Evolutionary conservation across 2,329 filamentous ascomycete species (phyloP).

Genomic region (Alternaria infectoria): DNA sequence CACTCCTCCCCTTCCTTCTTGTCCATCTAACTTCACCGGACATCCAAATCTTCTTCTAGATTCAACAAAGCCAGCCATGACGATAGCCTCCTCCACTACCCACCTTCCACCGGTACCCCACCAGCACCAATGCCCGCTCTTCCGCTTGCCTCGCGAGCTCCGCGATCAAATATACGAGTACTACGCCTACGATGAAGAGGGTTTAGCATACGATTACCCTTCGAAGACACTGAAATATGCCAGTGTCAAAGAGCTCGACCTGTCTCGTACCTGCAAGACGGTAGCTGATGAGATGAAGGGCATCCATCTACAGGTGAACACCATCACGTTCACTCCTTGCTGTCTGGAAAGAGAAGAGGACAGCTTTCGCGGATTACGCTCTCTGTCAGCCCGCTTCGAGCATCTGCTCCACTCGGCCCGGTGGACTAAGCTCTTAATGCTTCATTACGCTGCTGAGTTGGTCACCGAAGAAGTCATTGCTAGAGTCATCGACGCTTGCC

Average conservation of each 20-base stretch:
- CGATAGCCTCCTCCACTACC: too few relatives aligned
- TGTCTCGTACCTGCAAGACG: neutral
- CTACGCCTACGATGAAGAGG: neutral
- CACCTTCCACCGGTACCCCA: too few relatives aligned
- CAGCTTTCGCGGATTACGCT: accelerated
- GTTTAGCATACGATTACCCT: neutral
- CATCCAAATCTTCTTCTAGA: too few relatives aligned
- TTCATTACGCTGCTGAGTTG: too few relatives aligned
- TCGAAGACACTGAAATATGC: neutral
- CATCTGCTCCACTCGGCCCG: too few relatives aligned
- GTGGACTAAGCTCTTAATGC: too few relatives aligned
- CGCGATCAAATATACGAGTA: neutral
- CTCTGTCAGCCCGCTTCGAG: neutral
- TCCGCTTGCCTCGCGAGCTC: neutral
- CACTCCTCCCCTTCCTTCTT: too few relatives aligned
- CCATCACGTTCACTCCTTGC: neutral
- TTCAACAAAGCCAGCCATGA: too few relatives aligned
- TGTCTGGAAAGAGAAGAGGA: neutral
- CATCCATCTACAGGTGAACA: neutral
- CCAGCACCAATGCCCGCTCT: too few relatives aligned
- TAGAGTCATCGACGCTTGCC: too few relatives aligned
- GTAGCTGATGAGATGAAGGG: neutral
- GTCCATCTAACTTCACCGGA: too few relatives aligned
- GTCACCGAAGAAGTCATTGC: too few relatives aligned
- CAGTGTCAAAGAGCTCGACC: neutral